Conservation (phyloP, 352 stramenopile species). For the Aphanomyces stellatus region DNA sequence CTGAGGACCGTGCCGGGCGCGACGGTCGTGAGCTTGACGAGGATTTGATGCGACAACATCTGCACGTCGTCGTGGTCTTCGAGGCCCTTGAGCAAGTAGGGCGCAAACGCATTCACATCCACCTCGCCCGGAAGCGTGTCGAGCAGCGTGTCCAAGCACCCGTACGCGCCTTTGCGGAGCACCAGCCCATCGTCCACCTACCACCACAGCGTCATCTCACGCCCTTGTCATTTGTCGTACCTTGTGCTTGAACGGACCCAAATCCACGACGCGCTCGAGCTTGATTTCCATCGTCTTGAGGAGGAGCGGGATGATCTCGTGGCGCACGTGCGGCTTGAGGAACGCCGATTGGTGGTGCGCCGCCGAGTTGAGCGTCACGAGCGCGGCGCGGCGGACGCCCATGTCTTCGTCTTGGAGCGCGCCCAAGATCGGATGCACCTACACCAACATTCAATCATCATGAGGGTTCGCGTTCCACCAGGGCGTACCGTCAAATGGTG, state of each 20-base stretch:
- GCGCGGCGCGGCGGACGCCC: conserved; percentile 88
- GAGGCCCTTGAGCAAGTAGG: conserved; percentile 87
- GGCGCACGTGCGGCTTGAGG: conserved; percentile 64
- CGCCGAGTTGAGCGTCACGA: conserved; percentile 94
- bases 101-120: conserved; percentile 89
- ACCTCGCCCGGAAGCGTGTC: conserved; percentile 89
- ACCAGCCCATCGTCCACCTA: conserved; percentile 63
- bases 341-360: conserved; percentile 91
- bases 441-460: conserved; percentile 30
- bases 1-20: conserved; percentile 75
- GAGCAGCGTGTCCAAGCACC: conserved; percentile 93
- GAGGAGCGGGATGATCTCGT: conserved; percentile 86
- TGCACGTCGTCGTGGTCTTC: conserved; percentile 95
- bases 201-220: conserved; percentile 35
- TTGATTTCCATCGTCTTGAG: conserved; percentile 86
- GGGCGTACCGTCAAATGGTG: conserved; percentile 12
- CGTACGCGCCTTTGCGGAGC: conserved; percentile 87
- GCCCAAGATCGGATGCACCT: conserved; percentile 86
- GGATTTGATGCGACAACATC: conserved; percentile 94
- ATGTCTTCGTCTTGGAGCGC: conserved; percentile 94
- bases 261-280: conserved; percentile 94
- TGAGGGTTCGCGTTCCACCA: too few species aligned
- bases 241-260: conserved; percentile 99
- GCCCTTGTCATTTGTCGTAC: conserved; percentile 32
- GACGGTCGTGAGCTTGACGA: conserved; percentile 89